Evolutionary conservation across 306 rosid genomes (phyloP), one percentile per base, ranked within the genome.

Genomic region (Corylus heterophylla): DNA sequence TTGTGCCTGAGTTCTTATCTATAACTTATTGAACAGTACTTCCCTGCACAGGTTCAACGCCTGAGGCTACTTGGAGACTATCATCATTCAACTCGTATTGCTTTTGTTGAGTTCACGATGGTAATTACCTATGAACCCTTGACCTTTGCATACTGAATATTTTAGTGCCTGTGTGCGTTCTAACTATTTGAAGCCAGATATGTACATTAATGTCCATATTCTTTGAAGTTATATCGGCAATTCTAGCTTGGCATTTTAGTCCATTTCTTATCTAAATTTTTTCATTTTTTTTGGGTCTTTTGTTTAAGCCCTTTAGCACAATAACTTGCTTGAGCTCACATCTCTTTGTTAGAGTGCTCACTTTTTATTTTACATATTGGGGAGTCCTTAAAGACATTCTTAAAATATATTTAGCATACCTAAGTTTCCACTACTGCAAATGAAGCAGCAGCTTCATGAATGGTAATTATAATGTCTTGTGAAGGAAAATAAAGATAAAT

Each of bases 21-120:
- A 22, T 55, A 48, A 64, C 35, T 20, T 63, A 51, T 82, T 72
- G 69, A 70, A 63, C 58, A 3, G 49, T 61, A 12, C 78, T 82
- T 79, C 50, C 49, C 55, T 77, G 51, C 69, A 70, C 85, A 95
- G 99, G 99, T 95, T 80, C 98, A 89, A 55, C 96, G 97, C 71
- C 71, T 95, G 90, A 90, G 98, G 98, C 93, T 95, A 52, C 98
- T 95, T 54, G 99, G 99, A 56, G 99, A 95, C 79, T 90, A 91
- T 77, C 99, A 95, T 75, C 99, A 95, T 82, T 93, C 98, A 61
- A 95, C 99, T 79, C 97, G 97, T 29, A 95, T 95, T 83, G 96
- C 97, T 3, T 95, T 95, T 86, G 98, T 95, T 62, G 99, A 95
- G 81, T 95, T 95, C 77, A 52, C 86, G 5, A 66, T 95, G 92